Evolutionary conservation across 345 rosid genomes (phyloP), one percentile per base, ranked within the genome.

Genomic region (Gossypium herbaceum): DNA sequence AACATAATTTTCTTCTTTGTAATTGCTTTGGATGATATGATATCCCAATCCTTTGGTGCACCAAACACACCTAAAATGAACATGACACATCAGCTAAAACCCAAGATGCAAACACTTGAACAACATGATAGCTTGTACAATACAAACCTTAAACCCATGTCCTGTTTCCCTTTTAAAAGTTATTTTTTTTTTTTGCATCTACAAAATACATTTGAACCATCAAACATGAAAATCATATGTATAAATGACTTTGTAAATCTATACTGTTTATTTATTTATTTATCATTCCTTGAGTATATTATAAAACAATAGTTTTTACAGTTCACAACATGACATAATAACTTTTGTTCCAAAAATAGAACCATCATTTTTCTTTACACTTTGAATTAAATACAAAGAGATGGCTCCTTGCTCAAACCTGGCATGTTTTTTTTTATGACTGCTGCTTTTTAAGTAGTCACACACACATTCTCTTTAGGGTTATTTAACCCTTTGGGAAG

Each of bases 401-500:
- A 74, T 39, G 58, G 61, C 72, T 79, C 63, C 63, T 54, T 66
- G 76, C 51, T 68, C 58, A 64, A 73, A 71, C 73, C 75, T 63
- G 71, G 71, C 72, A 60, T 27, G 48, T 16, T 25, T 34, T 34
- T 5, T 34, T 34, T 5, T 61, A 60, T 41, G 61, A 66, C 57
- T 56, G 71, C 50, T 58, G 68, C 56, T 73, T 24, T 34, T 52
- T 17, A 54, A 59, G 48, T 72, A 68, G 47, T 72, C 81, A 72
- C 61, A 66, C 66, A 72, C 61, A 66, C 66, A 71, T 61, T 70
- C 68, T 50, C 15, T 22, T 24, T 47, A 54, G 64, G 71, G 55
- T 73, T 52, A 54, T 56, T 25, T 58, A 43, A 75, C 78, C 85
- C 82, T 77, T 81, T 58, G 76, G 79, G 78, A 78, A 73, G 41